Evolutionary conservation across 352 stramenopile genomes (phyloP).

Genomic region (Aphanomyces astaci): DNA sequence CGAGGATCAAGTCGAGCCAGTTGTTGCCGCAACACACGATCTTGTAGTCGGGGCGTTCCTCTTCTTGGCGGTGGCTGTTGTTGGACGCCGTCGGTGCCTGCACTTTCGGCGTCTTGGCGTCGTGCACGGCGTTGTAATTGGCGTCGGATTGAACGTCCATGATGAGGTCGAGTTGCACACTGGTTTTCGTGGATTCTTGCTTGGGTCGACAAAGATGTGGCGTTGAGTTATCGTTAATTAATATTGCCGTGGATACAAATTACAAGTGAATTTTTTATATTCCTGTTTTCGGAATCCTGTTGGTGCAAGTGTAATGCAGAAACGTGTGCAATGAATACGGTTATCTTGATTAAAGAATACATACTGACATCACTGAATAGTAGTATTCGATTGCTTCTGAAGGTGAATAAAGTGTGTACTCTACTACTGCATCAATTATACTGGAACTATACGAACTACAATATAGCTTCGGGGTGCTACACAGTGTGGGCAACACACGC

Average conservation of each 20-base stretch:
- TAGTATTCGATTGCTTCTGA: too few species aligned
- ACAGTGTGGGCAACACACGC: too few species aligned
- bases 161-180: neutral
- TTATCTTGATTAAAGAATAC: too few species aligned
- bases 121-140: conserved; percentile 3
- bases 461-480: too few species aligned
- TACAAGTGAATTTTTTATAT: neutral
- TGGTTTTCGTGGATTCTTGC: neutral
- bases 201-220: neutral
- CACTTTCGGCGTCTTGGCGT: neutral
- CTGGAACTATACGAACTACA: too few species aligned
- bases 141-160: neutral
- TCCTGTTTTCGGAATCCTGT: too few species aligned
- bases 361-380: too few species aligned
- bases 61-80: neutral
- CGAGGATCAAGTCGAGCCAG: conserved; percentile 11
- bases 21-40: conserved; percentile 19
- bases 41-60: conserved; percentile 11
- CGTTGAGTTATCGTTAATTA: neutral
- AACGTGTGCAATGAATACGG: neutral
- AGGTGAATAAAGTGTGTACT: too few species aligned
- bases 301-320: too few species aligned
- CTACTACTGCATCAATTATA: too few species aligned
- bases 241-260: neutral
- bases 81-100: neutral